Evolutionary conservation across 179 eudicot genomes (phyloP).

Genomic region (Beta lomatogona): DNA sequence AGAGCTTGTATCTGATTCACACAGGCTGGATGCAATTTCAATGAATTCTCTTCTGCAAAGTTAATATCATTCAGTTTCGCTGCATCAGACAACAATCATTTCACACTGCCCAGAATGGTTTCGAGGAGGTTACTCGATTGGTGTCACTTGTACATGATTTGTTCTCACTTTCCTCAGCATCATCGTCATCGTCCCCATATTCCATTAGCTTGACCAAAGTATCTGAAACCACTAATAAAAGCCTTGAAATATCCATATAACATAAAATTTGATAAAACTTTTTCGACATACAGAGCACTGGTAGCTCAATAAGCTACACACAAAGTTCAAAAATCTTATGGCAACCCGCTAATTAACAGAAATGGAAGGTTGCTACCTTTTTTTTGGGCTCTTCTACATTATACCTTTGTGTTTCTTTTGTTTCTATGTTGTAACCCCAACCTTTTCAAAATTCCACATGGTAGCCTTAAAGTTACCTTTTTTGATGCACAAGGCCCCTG

Average conservation of each 20-base stretch:
- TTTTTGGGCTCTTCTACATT: too few relatives aligned
- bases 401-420: not conserved
- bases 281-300: not conserved
- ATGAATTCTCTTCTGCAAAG: not conserved
- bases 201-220: constrained; percentile 83
- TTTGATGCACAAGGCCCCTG: too few relatives aligned
- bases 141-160: constrained; percentile 27
- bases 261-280: not conserved
- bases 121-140: constrained; percentile 36
- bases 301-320: not conserved
- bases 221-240: constrained; percentile 49
- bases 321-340: not conserved
- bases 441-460: too few relatives aligned
- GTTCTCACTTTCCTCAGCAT: constrained; percentile 19
- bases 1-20: not conserved
- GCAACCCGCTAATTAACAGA: not conserved
- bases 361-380: not conserved
- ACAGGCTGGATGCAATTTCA: too few relatives aligned
- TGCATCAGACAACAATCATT: constrained; percentile 5
- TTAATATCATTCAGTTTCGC: not conserved
- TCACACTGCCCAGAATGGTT: constrained; percentile 90
- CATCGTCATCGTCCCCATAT: constrained; percentile 66
- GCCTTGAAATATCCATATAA: not conserved
- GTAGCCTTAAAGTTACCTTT: too few relatives aligned
- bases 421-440: too few relatives aligned